Evolutionary conservation across 345 rosid genomes (phyloP).

Genomic region (Euphorbia peplus): DNA sequence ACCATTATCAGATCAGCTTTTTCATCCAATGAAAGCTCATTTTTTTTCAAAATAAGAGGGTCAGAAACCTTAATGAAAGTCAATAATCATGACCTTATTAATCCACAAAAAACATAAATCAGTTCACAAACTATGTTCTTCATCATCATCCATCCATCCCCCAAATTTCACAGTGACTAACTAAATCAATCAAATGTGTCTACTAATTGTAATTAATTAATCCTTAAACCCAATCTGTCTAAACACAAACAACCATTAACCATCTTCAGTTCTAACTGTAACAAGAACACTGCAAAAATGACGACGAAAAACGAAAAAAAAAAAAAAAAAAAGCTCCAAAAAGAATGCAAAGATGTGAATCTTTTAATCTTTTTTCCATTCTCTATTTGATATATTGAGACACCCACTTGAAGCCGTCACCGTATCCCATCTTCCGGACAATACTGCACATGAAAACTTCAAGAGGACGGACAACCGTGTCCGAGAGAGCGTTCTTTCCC

Average conservation of each 20-base stretch:
- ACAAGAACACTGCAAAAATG: conserved; percentile 19
- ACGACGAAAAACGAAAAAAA: conserved; percentile 6
- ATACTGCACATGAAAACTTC: conserved; percentile 68
- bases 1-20: too few species aligned
- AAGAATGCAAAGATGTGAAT: conserved; percentile 17
- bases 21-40: background rate
- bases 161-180: conserved; percentile 7
- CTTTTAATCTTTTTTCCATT: background rate
- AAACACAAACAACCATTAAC: conserved; percentile 21
- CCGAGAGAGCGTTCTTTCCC: conserved; percentile 44
- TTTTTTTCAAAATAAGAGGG: background rate
- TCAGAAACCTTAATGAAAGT: background rate
- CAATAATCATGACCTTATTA: background rate
- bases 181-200: conserved; percentile 10
- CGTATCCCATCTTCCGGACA: conserved; percentile 61
- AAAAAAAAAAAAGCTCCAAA: background rate
- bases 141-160: too few species aligned
- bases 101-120: background rate
- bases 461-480: conserved; percentile 43
- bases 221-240: conserved; percentile 8
- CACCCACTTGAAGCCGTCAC: conserved; percentile 64
- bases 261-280: conserved; percentile 19
- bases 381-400: conserved; percentile 64
- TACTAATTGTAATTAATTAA: background rate
- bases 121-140: background rate